These are phyloP conservation scores for Trichoderma sp. DNA, from an alignment of 2,329 filamentous ascomycete species.

Conservation along the genomic window DNA sequence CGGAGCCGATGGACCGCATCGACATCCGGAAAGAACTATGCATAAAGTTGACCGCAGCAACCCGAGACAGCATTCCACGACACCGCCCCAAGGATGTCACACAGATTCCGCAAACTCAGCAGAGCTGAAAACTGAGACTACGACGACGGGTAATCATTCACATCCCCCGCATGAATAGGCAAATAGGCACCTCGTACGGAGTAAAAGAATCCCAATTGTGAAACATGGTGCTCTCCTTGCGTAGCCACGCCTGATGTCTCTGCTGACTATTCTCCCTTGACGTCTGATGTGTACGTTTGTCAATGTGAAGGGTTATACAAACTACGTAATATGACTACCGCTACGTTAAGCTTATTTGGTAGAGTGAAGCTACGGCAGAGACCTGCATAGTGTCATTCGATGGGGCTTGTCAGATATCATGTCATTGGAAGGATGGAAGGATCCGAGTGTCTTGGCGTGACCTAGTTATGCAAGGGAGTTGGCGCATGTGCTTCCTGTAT, in stretches of 20 bases:
- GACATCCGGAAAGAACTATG: neutral
- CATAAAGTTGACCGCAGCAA: neutral
- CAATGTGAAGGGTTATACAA: neutral
- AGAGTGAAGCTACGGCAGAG: neutral
- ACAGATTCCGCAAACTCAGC: neutral
- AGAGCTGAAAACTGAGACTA: neutral
- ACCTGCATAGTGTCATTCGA: neutral
- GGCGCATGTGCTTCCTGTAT: neutral
- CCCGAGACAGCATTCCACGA: conserved; percentile 13
- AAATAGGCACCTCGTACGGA: neutral
- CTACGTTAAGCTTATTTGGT: neutral
- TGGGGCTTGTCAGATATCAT: neutral
- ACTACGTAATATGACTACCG: conserved; percentile 2
- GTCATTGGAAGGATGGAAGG: neutral
- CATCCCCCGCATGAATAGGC: neutral
- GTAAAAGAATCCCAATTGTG: neutral
- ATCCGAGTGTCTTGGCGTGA: neutral
- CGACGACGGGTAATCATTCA: neutral
- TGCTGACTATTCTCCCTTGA: neutral
- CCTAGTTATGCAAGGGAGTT: neutral
- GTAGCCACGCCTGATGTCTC: neutral
- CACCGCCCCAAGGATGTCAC: neutral
- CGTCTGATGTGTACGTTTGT: neutral
- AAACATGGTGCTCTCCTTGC: neutral
- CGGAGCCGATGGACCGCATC: neutral